These are phyloP conservation scores for Trametes polyzona DNA, from an alignment of 1,284 basidiomycete species.

Conservation along the genomic window DNA sequence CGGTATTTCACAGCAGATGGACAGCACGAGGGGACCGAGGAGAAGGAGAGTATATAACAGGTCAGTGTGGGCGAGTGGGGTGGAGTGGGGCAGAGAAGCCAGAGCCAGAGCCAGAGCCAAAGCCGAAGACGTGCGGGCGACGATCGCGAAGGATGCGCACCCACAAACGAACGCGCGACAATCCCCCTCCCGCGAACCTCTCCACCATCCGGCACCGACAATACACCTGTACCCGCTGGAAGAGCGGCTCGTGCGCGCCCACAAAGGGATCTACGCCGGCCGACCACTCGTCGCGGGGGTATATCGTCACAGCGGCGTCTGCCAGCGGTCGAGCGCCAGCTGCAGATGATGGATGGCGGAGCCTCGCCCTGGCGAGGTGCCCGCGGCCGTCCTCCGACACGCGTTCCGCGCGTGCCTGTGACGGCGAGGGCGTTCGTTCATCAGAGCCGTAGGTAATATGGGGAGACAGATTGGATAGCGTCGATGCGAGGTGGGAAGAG, in stretches of 20 bases:
- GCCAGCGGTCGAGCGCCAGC: slow-evolving; percentile 1
- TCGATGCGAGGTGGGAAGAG: neutral
- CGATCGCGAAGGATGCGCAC: no score
- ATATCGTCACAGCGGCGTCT: slow-evolving; percentile 5
- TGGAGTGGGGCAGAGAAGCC: neutral
- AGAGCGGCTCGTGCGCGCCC: neutral
- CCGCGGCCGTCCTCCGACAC: slow-evolving; percentile 14
- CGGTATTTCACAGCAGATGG: slow-evolving; percentile 17
- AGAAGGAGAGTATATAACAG: slow-evolving; percentile 3
- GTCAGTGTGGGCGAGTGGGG: neutral
- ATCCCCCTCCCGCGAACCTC: no score
- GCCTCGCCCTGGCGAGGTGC: slow-evolving; percentile 12
- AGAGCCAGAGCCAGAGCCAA: no score
- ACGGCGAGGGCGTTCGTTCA: slow-evolving; percentile 7
- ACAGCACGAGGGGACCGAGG: slow-evolving; percentile 7
- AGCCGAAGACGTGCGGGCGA: neutral
- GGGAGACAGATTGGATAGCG: neutral
- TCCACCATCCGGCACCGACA: neutral
- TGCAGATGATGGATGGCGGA: slow-evolving; percentile 7
- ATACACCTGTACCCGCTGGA: neutral
- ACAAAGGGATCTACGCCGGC: slow-evolving; percentile 1
- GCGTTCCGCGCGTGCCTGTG: slow-evolving; percentile 16
- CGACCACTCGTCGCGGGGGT: neutral
- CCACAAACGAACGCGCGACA: no score
- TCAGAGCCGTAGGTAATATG: neutral